Evolutionary conservation across 805 yeast genomes (phyloP), one percentile per base, ranked within the genome.

Genomic region (Yamadazyma philogaea): DNA sequence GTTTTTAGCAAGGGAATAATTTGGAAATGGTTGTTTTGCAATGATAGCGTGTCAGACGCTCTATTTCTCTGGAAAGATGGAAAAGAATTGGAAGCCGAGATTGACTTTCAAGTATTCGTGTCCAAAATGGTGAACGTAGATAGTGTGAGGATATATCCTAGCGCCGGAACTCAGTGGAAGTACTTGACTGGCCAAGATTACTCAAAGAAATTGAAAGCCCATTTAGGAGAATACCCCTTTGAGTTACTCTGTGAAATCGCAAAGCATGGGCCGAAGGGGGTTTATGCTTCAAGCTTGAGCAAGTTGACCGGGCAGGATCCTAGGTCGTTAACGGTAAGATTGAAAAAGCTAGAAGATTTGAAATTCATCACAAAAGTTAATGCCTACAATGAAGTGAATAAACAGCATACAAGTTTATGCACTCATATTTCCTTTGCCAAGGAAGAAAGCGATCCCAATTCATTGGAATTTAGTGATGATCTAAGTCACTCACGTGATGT

Each of bases 181-280:
- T 71, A 68, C 37, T 59, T 84, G 31, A 77, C 87, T 0, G 86
- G 85, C 2, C 51, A 60, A 1, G 65, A 60, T 16, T 55, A 58
- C 11, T 70, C 74, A 24, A 71, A 73, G 24, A 69, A 70, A 44
- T 68, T 73, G 28, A 79, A 76, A 51, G 68, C 74, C 38, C 60
- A 70, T 3, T 55, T 84, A 21, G 88, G 87, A 3, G 76, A 71
- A 8, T 59, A 63, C 28, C 68, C 70, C 7, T 68, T 64, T 51
- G 81, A 85, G 11, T 77, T 84, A 30, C 56, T 84, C 16, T 64
- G 78, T 39, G 81, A 76, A 37, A 81, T 84, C 40, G 85, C 89
- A 0, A 74, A 70, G 45, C 56, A 75, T 22, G 79, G 79, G 18
- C 61, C 68, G 0, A 52, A 59, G 1, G 93, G 93, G 7, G 76